Percentiles rank a stretch among this genome's conserved stretches.
Conservation (phyloP, 2,329 filamentous ascomycete genomes). For the Sclerotinia borealis region DNA sequence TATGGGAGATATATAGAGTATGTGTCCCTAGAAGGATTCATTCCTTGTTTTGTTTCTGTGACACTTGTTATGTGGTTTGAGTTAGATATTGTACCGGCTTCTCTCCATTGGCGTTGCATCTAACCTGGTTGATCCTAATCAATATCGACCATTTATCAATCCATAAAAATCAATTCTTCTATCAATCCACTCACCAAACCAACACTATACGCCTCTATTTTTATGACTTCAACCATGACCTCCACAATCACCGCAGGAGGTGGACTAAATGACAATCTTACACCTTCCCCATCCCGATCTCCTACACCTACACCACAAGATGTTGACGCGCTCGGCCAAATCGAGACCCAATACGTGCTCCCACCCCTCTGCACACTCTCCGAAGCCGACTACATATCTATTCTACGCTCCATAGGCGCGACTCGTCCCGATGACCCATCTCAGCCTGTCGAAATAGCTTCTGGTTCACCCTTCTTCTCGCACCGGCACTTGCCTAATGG, state of each 20-base stretch:
- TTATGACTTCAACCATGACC: neutral
- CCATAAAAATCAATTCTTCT: neutral
- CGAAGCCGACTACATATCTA: neutral
- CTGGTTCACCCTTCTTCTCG: neutral
- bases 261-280: neutral
- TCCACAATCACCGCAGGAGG: neutral
- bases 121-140: neutral
- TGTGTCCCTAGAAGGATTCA: neutral
- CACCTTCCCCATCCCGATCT: neutral
- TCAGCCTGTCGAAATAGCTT: slow-evolving; percentile 5
- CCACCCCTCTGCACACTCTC: slow-evolving; percentile 2
- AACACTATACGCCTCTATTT: neutral
- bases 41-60: neutral
- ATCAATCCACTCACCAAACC: no score
- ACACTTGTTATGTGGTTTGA: neutral
- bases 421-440: neutral
- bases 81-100: neutral
- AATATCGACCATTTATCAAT: neutral
- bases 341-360: slow-evolving; percentile 3
- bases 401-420: slow-evolving; percentile 2
- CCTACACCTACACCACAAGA: slow-evolving; percentile 6
- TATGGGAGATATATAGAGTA: neutral
- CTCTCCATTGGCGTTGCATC: neutral
- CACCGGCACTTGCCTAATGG: slow-evolving; percentile 16
- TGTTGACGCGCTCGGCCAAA: slow-evolving; percentile 3